Conservation (phyloP, 176 grass and related monocot species). For the Bolboschoenus planiculmis region DNA sequence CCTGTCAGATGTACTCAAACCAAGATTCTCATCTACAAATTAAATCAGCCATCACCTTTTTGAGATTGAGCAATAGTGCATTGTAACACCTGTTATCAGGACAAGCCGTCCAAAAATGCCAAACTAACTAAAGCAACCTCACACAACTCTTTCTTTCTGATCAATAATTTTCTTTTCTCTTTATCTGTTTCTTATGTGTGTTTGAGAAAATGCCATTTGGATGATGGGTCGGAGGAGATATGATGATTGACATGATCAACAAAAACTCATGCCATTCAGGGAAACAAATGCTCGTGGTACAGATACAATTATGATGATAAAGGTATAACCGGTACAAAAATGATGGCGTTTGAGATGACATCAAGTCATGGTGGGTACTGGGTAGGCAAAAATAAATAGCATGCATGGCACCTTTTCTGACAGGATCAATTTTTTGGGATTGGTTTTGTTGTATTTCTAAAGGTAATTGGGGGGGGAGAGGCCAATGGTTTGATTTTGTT, state of each 20-base stretch:
- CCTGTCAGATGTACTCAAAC: neutral
- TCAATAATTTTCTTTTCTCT: neutral
- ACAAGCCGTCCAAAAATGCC: conserved; percentile 14
- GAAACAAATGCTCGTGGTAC: conserved; percentile 1
- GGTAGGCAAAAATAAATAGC: neutral
- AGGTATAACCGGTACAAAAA: conserved; percentile 15
- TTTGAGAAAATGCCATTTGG: conserved; percentile 20
- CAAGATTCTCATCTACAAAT: neutral
- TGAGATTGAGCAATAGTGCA: neutral
- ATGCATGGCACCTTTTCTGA: neutral
- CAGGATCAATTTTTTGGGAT: conserved; percentile 8
- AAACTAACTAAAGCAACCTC: neutral
- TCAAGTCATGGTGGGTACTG: neutral
- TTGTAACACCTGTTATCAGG: neutral
- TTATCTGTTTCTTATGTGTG: neutral
- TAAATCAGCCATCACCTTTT: neutral
- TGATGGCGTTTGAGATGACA: conserved; percentile 24
- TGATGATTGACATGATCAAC: neutral
- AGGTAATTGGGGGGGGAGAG: neutral
- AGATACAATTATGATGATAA: conserved; percentile 3
- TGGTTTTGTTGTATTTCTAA: neutral
- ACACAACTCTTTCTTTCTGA: neutral
- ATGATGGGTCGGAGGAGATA: neutral
- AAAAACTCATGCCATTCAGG: neutral
- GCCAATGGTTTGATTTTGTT: neutral